These are phyloP conservation scores for Tubosaeta sp. DNA, from an alignment of 768 basidiomycete species.

Conservation along the genomic window DNA sequence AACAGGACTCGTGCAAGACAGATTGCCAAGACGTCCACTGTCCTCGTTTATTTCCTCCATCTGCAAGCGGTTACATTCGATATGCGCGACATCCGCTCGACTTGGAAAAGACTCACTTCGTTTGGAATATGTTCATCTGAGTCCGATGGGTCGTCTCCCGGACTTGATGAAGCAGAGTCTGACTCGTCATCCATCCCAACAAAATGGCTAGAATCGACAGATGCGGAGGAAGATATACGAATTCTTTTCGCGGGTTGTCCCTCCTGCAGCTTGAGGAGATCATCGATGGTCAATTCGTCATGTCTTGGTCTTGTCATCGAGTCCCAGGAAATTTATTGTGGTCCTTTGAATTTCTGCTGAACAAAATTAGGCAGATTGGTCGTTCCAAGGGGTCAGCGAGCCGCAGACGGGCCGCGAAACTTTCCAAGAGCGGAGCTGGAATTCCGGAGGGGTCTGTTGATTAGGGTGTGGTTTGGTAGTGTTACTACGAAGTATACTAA, in stretches of 20 bases:
- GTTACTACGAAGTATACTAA: too few species aligned
- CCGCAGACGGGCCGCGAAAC: too few species aligned
- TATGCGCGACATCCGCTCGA: not conserved
- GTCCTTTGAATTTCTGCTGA: too few species aligned
- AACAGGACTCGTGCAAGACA: slow-evolving; percentile 21
- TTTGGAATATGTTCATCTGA: slow-evolving; percentile 20
- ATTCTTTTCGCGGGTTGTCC: slow-evolving; percentile 37
- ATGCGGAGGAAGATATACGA: slow-evolving; percentile 5
- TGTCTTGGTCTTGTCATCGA: slow-evolving; percentile 17
- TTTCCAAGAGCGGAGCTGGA: too few species aligned
- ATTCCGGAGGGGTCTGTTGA: too few species aligned
- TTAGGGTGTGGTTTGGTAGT: too few species aligned
- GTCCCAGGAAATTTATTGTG: not conserved
- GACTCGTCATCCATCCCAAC: not conserved
- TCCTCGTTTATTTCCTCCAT: slow-evolving; percentile 7
- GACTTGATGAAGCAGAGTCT: slow-evolving; percentile 3
- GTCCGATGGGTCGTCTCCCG: slow-evolving; percentile 12
- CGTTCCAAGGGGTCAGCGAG: too few species aligned
- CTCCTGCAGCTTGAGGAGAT: slow-evolving; percentile 45
- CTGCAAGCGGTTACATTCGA: not conserved
- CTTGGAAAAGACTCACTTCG: slow-evolving; percentile 6
- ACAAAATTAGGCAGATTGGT: too few species aligned
- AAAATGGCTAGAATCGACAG: not conserved
- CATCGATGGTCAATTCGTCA: slow-evolving; percentile 38
- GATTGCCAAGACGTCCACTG: slow-evolving; percentile 11